Conservation (phyloP, 176 grass and related monocot species). For the Oropetium thomaeum region DNA sequence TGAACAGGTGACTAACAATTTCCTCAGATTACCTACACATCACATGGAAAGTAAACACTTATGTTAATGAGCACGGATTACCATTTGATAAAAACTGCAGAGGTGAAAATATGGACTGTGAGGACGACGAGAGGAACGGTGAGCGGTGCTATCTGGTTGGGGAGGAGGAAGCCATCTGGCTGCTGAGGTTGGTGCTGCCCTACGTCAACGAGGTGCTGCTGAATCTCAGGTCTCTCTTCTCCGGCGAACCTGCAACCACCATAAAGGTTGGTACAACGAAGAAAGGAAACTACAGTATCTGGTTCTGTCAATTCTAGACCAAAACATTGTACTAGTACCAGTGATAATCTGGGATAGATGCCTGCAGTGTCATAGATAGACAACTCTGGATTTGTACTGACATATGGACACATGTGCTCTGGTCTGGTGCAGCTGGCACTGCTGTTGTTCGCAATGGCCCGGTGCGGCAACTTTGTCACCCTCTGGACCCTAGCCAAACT, state of each 20-base stretch:
- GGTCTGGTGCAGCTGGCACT: slow-evolving; percentile 75
- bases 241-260: slow-evolving; percentile 84
- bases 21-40: background rate
- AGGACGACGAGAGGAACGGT: slow-evolving; percentile 31
- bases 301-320: background rate
- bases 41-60: background rate
- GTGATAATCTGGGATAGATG: slow-evolving; percentile 15
- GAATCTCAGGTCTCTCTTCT: slow-evolving; percentile 70
- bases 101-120: slow-evolving; percentile 49
- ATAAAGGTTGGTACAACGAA: slow-evolving; percentile 64
- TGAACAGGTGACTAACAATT: slow-evolving; percentile 56
- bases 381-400: slow-evolving; percentile 40
- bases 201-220: slow-evolving; percentile 86
- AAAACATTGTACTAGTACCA: background rate
- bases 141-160: slow-evolving; percentile 59
- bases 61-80: background rate
- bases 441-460: slow-evolving; percentile 84
- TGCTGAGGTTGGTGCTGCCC: slow-evolving; percentile 76
- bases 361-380: background rate
- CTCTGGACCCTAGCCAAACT: slow-evolving; percentile 82
- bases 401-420: slow-evolving; percentile 40
- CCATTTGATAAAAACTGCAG: slow-evolving; percentile 29
- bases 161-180: slow-evolving; percentile 95
- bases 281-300: background rate
- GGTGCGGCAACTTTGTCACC: slow-evolving; percentile 78